These are phyloP conservation scores for Parascedosporium putredinis DNA, from an alignment of 2,329 filamentous ascomycete species.

Conservation along the genomic window DNA sequence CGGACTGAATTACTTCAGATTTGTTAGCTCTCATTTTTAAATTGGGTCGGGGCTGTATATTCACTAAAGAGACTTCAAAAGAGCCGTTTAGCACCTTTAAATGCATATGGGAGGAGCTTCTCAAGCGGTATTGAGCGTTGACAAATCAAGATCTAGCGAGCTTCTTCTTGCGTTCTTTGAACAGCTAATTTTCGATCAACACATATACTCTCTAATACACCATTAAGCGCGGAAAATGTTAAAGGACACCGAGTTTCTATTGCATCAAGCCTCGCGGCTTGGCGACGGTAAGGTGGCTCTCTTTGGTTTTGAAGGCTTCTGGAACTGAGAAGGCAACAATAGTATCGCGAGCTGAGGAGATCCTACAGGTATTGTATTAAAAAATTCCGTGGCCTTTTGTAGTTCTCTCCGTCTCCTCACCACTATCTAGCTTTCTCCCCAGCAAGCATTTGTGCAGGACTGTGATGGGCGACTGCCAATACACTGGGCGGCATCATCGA, in stretches of 20 bases:
- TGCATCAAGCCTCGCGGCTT: constrained; percentile 1
- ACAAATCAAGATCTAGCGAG: background rate
- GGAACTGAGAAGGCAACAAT: background rate
- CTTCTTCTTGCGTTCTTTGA: too few species aligned
- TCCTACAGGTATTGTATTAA: background rate
- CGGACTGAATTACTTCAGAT: background rate
- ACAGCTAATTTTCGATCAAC: too few species aligned
- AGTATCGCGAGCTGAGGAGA: constrained; percentile 2
- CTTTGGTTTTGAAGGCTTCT: background rate
- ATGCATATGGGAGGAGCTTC: too few species aligned
- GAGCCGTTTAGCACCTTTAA: too few species aligned
- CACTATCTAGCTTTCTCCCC: constrained; percentile 57
- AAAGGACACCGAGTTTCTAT: background rate
- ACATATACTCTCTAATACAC: too few species aligned
- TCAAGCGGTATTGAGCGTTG: background rate
- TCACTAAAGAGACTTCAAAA: too few species aligned
- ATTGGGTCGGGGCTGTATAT: too few species aligned
- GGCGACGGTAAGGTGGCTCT: background rate
- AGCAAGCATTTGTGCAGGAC: constrained; percentile 61
- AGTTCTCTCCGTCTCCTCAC: background rate
- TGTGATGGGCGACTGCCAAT: constrained; percentile 82
- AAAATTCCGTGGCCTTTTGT: background rate
- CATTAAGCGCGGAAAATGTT: background rate
- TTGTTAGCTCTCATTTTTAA: background rate
- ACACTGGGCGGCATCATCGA: constrained; percentile 88